Base-by-base conservation (phyloP, 2,329 filamentous ascomycete genomes). In the Lachnellula suecica region DNA sequence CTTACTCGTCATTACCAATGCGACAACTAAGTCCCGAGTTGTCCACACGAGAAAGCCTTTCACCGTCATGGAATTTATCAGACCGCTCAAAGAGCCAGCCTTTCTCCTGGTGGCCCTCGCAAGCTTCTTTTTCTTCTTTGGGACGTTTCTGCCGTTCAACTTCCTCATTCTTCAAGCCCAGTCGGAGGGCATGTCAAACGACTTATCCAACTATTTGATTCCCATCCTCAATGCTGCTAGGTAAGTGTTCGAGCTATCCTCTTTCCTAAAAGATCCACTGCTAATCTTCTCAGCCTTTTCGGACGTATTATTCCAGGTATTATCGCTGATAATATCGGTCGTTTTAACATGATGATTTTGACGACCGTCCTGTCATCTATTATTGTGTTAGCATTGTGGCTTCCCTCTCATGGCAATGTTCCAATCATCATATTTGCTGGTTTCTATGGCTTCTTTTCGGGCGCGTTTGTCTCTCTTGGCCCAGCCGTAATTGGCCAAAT, bases 161-260 rank as follows among this genome's bases (percentile, higher is more conserved):
- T 82, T 74, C 53, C 62, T 60, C 24, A 40, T 52, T 20, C 37
- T 76, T 2, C 63, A 77, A 47, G 78, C 75, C 0, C 59, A 70
- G 27, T 54, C 64, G 1, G 68, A 72, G 29, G 78, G 78, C 42
- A 78, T 82, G 69, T 68, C 68, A 1, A 37, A 58, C 1, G 54
- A 63, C 4, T 67, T 83, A 2, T 72, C 77, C 2, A 65, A 68
- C 15, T 81, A 82, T 58, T 67, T 83, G 13, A 63, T 82, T 25
- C 63, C 78, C 0, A 74, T 83, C 24, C 65, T 82, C 19, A 81
- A 81, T 57, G 75, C 69, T 2, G 66, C 65, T 15, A 71, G 65
- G 68, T 70, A 61, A n/a, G 35, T 17, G 7, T n/a, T 3, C n/a
- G 8, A 8, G 8, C 8, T 24, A 23, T 20, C 19, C 13, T 6